Evolutionary conservation across 2,329 filamentous ascomycete genomes (phyloP).

Genomic region (Cordyceps cateniannulata): DNA sequence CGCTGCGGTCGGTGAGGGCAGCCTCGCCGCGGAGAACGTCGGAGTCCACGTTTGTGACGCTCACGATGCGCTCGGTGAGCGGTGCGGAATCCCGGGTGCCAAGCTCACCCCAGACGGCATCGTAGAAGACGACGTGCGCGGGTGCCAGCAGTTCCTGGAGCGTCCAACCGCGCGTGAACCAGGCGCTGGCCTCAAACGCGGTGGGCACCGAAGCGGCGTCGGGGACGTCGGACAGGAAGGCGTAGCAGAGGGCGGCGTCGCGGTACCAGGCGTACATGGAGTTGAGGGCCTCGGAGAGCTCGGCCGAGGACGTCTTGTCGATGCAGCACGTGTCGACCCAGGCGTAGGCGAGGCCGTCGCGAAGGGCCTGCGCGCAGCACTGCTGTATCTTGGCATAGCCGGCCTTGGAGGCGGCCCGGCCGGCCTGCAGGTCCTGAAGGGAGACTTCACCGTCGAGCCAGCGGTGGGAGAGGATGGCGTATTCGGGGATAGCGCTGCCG

Average conservation of each 20-base stretch:
- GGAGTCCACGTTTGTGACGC: background rate
- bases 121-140: slow-evolving; percentile 23
- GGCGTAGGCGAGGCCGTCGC: slow-evolving; percentile 16
- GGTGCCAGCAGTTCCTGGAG: slow-evolving; percentile 59
- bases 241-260: slow-evolving; percentile 24
- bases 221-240: slow-evolving; percentile 19
- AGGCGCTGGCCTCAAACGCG: slow-evolving; percentile 17
- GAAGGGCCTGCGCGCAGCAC: slow-evolving; percentile 15
- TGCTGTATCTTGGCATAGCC: slow-evolving; percentile 22
- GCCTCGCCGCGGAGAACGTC: slow-evolving; percentile 13
- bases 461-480: slow-evolving; percentile 31
- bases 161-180: slow-evolving; percentile 46
- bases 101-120: slow-evolving; percentile 20
- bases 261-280: slow-evolving; percentile 23
- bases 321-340: slow-evolving; percentile 27
- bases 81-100: slow-evolving; percentile 19
- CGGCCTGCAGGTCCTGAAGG: slow-evolving; percentile 20
- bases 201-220: background rate
- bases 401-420: background rate
- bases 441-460: slow-evolving; percentile 26
- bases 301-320: slow-evolving; percentile 7
- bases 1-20: background rate
- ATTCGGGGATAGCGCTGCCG: slow-evolving; percentile 16
- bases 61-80: slow-evolving; percentile 13
- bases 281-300: slow-evolving; percentile 8